phyloP scores from a whole-genome alignment of 2,329 filamentous ascomycete species.

The Botrytis pseudocinerea region DNA sequence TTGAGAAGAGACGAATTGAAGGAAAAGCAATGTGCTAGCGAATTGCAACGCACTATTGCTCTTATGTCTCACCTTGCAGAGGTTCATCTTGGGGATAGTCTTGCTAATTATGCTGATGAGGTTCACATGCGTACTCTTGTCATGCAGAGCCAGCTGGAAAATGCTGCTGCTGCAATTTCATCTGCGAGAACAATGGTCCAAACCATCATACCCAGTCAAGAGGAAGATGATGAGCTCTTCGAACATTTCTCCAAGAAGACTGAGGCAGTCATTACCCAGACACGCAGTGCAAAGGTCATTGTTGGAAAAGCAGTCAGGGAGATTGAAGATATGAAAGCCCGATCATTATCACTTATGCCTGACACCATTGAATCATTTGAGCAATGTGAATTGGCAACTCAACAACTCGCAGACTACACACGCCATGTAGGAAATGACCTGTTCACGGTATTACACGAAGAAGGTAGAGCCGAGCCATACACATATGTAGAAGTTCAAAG shows the following conservation, averaged over 20 bases:
- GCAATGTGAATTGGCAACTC: conserved; percentile 63
- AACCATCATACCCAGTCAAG: conserved; percentile 56
- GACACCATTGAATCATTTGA: conserved; percentile 71
- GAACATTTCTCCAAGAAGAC: conserved; percentile 69
- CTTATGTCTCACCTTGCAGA: conserved; percentile 85
- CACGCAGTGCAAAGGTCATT: conserved; percentile 80
- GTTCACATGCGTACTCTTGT: conserved; percentile 74
- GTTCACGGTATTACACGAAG: conserved; percentile 66
- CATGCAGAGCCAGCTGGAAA: conserved; percentile 81
- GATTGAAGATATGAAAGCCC: conserved; percentile 72
- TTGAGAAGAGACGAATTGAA: conserved; percentile 82
- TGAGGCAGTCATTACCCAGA: conserved; percentile 71
- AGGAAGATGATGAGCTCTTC: conserved; percentile 66
- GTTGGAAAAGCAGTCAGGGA: conserved; percentile 75
- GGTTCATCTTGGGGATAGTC: conserved; percentile 69
- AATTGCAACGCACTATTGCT: conserved; percentile 80
- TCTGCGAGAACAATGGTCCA: conserved; percentile 67
- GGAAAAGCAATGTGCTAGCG: conserved; percentile 76
- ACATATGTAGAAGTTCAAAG: conserved; percentile 66
- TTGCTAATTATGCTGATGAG: conserved; percentile 75
- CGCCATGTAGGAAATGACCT: conserved; percentile 66
- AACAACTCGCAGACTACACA: conserved; percentile 65
- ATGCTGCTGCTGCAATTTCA: conserved; percentile 66
- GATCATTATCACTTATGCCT: conserved; percentile 71
- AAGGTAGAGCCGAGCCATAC: conserved; percentile 67